Evolutionary conservation across 352 stramenopile species (phyloP), one percentile per base, ranked within the genome.

Genomic region (Phytophthora pinifolia): DNA sequence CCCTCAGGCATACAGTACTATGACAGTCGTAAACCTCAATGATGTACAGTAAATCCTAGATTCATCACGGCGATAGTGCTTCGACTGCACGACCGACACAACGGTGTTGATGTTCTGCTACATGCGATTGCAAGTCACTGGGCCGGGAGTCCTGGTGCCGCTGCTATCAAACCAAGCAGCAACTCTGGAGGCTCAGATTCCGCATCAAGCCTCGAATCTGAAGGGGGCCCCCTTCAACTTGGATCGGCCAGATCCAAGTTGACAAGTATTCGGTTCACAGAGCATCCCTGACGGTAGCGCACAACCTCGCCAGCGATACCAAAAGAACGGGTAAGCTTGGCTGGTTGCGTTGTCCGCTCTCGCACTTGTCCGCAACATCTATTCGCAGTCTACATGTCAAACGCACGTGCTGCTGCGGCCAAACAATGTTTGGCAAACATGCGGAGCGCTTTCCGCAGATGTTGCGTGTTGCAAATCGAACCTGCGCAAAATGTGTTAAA

Each of bases 341-440:
- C 25, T 0, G 5, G 25, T 29, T 29, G 25, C 6, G 25, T 8
- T 29, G 25, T 29, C 25, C 25, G 25, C 25, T 29, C 7, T 7
- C 25, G 25, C 25, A 29, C 25, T 29, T 27, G 22, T 27, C 22
- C 22, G 22, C 22, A n/a, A n/a, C 22, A 27, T 27, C 5, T 29
- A 29, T 29, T 29, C 25, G 5, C 25, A 29, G 25, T 29, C 25
- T 29, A 1, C 25, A 29, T 8, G 25, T 29, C 25, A 29, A 29
- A 4, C 20, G 22, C 2, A 27, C 2, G 22, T 42, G 15, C 36
- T 25, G 46, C 20, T 50, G 59, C 59, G 53, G n/a, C n/a, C n/a
- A n/a, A n/a, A n/a, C n/a, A n/a, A n/a, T 67, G 53, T 67, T 67
- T 3, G 31, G 18, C 9, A 62, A 57, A 47, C 35, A 37, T 62